Evolutionary conservation across 768 basidiomycete species (phyloP).

Genomic region (Pleurotus ostreatus): DNA sequence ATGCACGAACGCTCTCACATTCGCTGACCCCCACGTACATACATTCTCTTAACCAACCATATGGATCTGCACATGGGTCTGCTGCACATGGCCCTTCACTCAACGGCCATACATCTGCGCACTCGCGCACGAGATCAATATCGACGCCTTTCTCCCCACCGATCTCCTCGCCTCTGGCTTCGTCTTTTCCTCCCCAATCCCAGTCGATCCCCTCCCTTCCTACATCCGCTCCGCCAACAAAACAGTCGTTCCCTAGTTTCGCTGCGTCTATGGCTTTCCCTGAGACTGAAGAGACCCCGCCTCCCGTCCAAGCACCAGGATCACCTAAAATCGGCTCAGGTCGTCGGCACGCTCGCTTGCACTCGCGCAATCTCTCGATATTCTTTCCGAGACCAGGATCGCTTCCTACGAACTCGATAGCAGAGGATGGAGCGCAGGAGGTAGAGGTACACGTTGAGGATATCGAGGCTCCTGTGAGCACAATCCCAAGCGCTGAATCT

Average conservation of each 20-base stretch:
- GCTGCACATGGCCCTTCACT: slow-evolving; percentile 7
- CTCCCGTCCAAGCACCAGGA: slow-evolving; percentile 1
- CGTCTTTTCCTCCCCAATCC: slow-evolving; percentile 10
- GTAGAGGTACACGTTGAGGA: slow-evolving; percentile 37
- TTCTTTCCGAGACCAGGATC: slow-evolving; percentile 85
- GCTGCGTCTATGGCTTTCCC: slow-evolving; percentile 4
- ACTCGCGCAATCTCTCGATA: slow-evolving; percentile 88
- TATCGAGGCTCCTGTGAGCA: slow-evolving; percentile 45
- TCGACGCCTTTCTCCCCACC: slow-evolving; percentile 15
- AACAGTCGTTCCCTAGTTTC: slow-evolving; percentile 4
- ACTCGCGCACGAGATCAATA: slow-evolving; percentile 15
- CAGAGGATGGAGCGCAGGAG: slow-evolving; percentile 64
- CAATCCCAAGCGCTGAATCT: slow-evolving; percentile 39
- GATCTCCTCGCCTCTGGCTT: slow-evolving; percentile 15
- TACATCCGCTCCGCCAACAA: slow-evolving; percentile 7
- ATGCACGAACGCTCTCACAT: slow-evolving; percentile 3
- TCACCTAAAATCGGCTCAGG: neutral
- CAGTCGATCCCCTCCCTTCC: slow-evolving; percentile 12
- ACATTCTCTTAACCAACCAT: slow-evolving; percentile 4
- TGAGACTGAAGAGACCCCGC: neutral
- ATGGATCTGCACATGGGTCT: slow-evolving; percentile 1
- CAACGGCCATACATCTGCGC: slow-evolving; percentile 25
- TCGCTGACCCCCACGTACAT: neutral
- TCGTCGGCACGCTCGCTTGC: slow-evolving; percentile 66
- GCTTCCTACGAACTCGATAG: slow-evolving; percentile 53